Evolutionary conservation across 2,329 filamentous ascomycete genomes (phyloP).

Genomic region (Epichloe typhina): DNA sequence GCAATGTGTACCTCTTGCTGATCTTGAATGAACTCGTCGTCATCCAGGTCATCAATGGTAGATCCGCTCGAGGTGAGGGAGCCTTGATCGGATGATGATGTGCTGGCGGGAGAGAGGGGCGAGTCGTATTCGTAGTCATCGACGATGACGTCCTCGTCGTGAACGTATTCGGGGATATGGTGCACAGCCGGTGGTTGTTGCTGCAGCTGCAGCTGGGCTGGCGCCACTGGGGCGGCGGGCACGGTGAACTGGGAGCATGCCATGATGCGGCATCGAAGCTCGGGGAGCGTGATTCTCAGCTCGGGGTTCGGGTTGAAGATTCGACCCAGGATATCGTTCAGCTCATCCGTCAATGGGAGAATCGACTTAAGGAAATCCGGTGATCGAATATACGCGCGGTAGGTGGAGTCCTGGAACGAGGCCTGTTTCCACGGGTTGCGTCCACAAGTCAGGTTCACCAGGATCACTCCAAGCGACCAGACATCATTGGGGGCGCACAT

Average conservation of each 20-base stretch:
- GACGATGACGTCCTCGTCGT: conserved; percentile 31
- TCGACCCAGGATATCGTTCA: conserved; percentile 74
- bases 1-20: conserved; percentile 28
- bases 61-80: conserved; percentile 42
- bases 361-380: conserved; percentile 85
- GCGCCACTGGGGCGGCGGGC: conserved; percentile 17
- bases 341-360: conserved; percentile 75
- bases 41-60: conserved; percentile 36
- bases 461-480: conserved; percentile 95
- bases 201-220: conserved; percentile 15
- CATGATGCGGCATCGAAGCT: conserved; percentile 65
- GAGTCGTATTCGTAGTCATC: conserved; percentile 31
- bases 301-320: conserved; percentile 81
- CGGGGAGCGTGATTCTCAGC: conserved; percentile 66
- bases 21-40: conserved; percentile 35
- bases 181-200: conserved; percentile 29
- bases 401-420: conserved; percentile 85
- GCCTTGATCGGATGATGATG: conserved; percentile 36
- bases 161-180: conserved; percentile 31
- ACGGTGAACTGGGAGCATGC: conserved; percentile 63
- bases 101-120: conserved; percentile 36
- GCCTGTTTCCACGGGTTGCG: conserved; percentile 99
- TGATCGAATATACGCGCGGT: conserved; percentile 77
- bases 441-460: conserved; percentile 94
- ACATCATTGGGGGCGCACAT: conserved; percentile 90